A percentile compares a stretch with the other conserved stretches of the same genome.
Conservation (phyloP, 1,284 basidiomycete species). For the Cryptococcus sp. region DNA sequence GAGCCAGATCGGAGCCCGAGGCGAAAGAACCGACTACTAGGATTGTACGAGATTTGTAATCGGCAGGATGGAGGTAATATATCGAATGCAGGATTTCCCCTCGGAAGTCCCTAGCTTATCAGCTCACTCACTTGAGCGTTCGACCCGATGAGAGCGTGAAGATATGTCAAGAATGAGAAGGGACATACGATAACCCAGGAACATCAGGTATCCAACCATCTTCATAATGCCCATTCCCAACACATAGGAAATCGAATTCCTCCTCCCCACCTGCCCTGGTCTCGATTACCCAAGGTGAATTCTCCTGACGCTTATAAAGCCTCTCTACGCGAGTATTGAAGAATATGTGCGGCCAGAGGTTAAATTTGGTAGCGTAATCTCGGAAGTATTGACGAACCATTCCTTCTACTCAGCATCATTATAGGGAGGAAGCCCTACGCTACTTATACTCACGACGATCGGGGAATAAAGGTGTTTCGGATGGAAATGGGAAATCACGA, state of each 20-base stretch:
- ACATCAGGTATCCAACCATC: slow-evolving; percentile 50
- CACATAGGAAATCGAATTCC: slow-evolving; percentile 39
- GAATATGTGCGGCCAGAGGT: slow-evolving; percentile 31
- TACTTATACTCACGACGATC: slow-evolving; percentile 17
- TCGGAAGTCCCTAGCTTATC: slow-evolving; percentile 26
- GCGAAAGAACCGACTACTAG: slow-evolving; percentile 54
- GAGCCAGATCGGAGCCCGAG: slow-evolving; percentile 53
- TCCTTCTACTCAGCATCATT: not conserved
- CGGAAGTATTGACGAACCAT: slow-evolving; percentile 41
- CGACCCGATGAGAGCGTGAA: not conserved
- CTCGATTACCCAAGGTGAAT: slow-evolving; percentile 30
- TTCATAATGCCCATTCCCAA: slow-evolving; percentile 53
- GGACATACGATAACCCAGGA: slow-evolving; percentile 41
- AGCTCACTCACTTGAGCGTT: not conserved
- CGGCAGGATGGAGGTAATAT: slow-evolving; percentile 49
- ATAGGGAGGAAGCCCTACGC: slow-evolving; percentile 22
- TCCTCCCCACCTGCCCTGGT: slow-evolving; percentile 9
- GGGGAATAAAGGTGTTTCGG: slow-evolving; percentile 18
- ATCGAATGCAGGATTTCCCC: slow-evolving; percentile 50
- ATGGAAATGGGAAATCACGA: slow-evolving; percentile 21
- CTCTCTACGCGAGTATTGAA: slow-evolving; percentile 44
- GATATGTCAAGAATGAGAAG: not conserved
- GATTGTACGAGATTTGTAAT: slow-evolving; percentile 43
- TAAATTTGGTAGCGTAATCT: slow-evolving; percentile 31
- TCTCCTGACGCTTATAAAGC: slow-evolving; percentile 18